Base-by-base conservation (phyloP, 2,329 filamentous ascomycete species). In the Fusarium sambucinum region DNA sequence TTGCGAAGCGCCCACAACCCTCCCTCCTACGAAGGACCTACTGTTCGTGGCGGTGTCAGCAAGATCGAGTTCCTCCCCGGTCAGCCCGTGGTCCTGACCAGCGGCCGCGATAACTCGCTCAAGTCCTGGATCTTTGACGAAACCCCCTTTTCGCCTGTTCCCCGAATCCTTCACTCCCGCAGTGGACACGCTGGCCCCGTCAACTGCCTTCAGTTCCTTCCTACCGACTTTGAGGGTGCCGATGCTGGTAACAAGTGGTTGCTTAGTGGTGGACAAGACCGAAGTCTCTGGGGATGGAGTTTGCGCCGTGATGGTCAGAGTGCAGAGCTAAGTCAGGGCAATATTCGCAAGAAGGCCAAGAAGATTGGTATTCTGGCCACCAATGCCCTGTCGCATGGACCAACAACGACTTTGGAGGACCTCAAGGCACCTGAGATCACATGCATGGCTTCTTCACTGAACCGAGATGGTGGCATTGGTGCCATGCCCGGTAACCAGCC, bases 51-150 rank as follows among this genome's bases (percentile, higher is more conserved):
- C 29, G 95, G 94, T 6, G 87, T 97, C 46, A 96, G 90, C 81
- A 94, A 92, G 75, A 83, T 97, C 21, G 93, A 97, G 73, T 99
- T 99, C 73, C 84, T 99, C 13, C 83, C 90, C 17, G 95, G 94
- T 1, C 96, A 99, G 77, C 92, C 93, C 7, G 91, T 98, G 4
- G 87, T 99, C 41, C 84, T 98, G 29, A 97, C 94, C 12, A 96
- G 93, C 68, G 96, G 96, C 6, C 85, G 92, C 47, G 96, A 99
- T 78, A 99, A 99, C 79, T 93, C 94, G 12, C 82, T 99, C 61
- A 96, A 95, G 77, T 94, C 94, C 7, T 97, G 95, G 95, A 96
- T 98, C 64, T 97, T 97, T 73, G 95, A 98, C 74, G 91, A 96
- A 77, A 90, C 90, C 0, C 94, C 95, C 0, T 97, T 97, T 77